phyloP scores from a whole-genome alignment of 164 flowering plant species.

The Tetrastigma voinierianum region DNA sequence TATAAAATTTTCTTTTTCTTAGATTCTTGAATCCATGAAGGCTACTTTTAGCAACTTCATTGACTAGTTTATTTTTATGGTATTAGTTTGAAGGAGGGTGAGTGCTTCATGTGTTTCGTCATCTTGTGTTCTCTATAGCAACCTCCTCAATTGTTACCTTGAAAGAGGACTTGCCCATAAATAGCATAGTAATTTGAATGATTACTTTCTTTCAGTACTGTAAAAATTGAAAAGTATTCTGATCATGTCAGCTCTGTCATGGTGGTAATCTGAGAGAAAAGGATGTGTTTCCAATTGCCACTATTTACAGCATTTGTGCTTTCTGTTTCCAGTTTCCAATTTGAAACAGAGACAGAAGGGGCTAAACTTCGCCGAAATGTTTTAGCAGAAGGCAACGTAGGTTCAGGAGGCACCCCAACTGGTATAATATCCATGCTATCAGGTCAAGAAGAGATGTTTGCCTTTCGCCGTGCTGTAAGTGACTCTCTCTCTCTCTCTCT shows the following conservation, averaged over 20 bases:
- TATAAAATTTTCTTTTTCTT: too few species aligned
- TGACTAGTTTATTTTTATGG: too few species aligned
- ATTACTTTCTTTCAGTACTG: not conserved
- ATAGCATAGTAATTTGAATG: not conserved
- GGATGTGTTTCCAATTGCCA: not conserved
- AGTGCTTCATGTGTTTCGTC: too few species aligned
- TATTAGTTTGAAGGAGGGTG: too few species aligned
- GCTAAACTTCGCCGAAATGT: slow-evolving; percentile 81
- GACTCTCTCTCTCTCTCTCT: not conserved
- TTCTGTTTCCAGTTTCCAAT: slow-evolving; percentile 72
- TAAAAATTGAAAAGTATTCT: not conserved
- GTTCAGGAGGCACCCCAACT: slow-evolving; percentile 64
- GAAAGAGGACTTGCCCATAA: not conserved
- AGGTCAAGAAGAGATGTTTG: slow-evolving; percentile 96
- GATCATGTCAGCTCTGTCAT: too few species aligned
- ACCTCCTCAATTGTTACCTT: not conserved
- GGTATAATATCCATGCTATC: slow-evolving; percentile 73
- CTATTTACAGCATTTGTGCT: not conserved
- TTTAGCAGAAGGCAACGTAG: slow-evolving; percentile 63
- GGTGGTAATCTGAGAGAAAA: not conserved
- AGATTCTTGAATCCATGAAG: too few species aligned
- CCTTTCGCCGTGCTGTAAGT: slow-evolving; percentile 93
- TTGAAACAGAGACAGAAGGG: slow-evolving; percentile 92
- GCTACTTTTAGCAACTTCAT: too few species aligned
- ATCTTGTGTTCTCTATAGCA: not conserved